phyloP scores from a whole-genome alignment of 2,329 filamentous ascomycete species.

The Aspergillus chevalieri region DNA sequence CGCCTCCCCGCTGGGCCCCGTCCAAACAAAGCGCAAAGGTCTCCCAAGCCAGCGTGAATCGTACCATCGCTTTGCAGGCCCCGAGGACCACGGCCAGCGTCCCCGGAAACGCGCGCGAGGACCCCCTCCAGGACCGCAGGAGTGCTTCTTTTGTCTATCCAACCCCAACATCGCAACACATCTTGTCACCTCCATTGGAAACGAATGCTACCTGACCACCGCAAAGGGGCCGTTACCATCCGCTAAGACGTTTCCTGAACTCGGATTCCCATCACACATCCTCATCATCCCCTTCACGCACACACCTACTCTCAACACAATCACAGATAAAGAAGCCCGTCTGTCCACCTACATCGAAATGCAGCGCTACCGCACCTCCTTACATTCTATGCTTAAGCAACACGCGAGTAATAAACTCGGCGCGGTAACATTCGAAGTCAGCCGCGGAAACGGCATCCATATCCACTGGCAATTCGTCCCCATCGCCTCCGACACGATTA shows the following conservation, averaged over 20 bases:
- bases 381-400: constrained; percentile 68
- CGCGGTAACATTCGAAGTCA: constrained; percentile 88
- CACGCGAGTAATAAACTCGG: constrained; percentile 56
- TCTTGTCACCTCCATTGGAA: constrained; percentile 82
- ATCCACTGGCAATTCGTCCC: constrained; percentile 92
- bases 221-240: constrained; percentile 84
- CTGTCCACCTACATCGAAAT: constrained; percentile 69
- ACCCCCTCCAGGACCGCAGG: constrained; percentile 58
- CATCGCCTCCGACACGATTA: constrained; percentile 61
- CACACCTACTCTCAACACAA: constrained; percentile 64
- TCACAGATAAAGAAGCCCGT: constrained; percentile 54
- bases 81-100: constrained; percentile 31
- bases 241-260: constrained; percentile 61
- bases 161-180: constrained; percentile 79
- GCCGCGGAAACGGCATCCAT: constrained; percentile 72
- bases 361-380: constrained; percentile 66
- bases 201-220: constrained; percentile 81
- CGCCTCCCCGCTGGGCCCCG: constrained; percentile 55
- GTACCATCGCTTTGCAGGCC: constrained; percentile 33
- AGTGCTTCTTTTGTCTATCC: constrained; percentile 93
- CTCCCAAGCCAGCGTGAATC: constrained; percentile 30
- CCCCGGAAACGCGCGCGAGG: constrained; percentile 40
- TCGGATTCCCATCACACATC: constrained; percentile 76
- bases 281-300: constrained; percentile 88
- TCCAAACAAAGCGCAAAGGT: constrained; percentile 54